Percentiles rank a stretch among this genome's conserved stretches.
These are phyloP conservation scores for Lepidium africanum DNA, from an alignment of 345 rosid species.

Conservation along the genomic window DNA sequence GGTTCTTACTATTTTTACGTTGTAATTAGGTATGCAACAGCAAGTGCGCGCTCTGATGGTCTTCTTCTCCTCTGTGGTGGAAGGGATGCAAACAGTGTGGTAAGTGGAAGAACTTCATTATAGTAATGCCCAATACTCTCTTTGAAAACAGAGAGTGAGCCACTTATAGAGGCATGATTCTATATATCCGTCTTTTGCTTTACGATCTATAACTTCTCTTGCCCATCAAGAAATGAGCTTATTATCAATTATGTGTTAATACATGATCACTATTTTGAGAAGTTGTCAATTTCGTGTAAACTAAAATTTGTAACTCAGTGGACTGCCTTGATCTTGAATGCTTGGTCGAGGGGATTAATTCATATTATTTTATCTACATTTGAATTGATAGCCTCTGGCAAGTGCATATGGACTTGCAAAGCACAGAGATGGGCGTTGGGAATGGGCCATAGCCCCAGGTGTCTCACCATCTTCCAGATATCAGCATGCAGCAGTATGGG, in stretches of 20 bases:
- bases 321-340: constrained; percentile 10
- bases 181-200: not conserved
- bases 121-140: not conserved
- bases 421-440: constrained; percentile 98
- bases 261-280: not conserved
- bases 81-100: constrained; percentile 91
- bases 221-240: not conserved
- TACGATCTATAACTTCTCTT: not conserved
- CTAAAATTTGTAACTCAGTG: constrained; percentile 2
- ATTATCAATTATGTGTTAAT: not conserved
- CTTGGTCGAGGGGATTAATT: not conserved
- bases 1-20: not conserved
- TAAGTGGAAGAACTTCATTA: constrained; percentile 27
- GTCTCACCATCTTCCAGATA: constrained; percentile 94
- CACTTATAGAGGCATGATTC: not conserved
- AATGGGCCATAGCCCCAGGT: constrained; percentile 99
- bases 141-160: not conserved
- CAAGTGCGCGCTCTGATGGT: constrained; percentile 96
- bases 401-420: constrained; percentile 97
- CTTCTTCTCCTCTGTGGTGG: constrained; percentile 96
- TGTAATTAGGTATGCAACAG: constrained; percentile 81
- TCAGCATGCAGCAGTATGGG: constrained; percentile 91
- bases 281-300: not conserved
- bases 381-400: constrained; percentile 60
- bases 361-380: not conserved